Base-by-base conservation (phyloP, 257 asterid species). In the Mitragyna speciosa region DNA sequence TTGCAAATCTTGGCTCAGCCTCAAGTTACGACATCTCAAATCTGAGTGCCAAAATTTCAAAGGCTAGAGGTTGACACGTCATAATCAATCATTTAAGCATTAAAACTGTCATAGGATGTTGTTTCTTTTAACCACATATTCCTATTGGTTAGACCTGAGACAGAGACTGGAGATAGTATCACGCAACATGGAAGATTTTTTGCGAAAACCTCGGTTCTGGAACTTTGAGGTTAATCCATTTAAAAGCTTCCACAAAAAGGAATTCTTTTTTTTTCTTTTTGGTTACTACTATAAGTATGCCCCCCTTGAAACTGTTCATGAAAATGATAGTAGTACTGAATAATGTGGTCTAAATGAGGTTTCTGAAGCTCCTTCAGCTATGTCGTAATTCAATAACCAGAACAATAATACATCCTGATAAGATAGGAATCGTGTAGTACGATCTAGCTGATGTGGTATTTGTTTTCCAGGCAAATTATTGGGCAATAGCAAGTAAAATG, bases 1-100 rank as follows among this genome's bases (percentile, higher is more conserved):
- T 73, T 80, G 71, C 67, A 54, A 59, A 70, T 47, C 88, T 73
- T 39, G 20, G 74, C 82, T 71, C 43, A 49, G 76, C 83, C 76
- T 82, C 82, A 68, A 54, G 31, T 28, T 19, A 77, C 54, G 66
- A 73, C 47, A 75, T 72, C 66, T 61, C 31, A 41, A 16, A 36
- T 79, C 73, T 49, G 52, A 63, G 68, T 59, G 81, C 66, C 20
- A 82, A 51, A 36, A 36, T 41, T 65, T 52, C 54, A 14, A 36
- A 4, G 31, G 65, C 30, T 43, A 14, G 45, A 81, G 69, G 52
- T 68, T 85, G 80, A 81, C 75, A 31, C 71, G 82, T 45, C 80
- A 39, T 63, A 49, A 64, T 75, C 72, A 31, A 33, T 30, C 43
- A 31, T 65, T 31, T 30, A 16, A 14, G 31, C 65, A n/a, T 24